phyloP scores from a whole-genome alignment of 1,284 basidiomycete genomes.

The Ganoderma boninense region DNA sequence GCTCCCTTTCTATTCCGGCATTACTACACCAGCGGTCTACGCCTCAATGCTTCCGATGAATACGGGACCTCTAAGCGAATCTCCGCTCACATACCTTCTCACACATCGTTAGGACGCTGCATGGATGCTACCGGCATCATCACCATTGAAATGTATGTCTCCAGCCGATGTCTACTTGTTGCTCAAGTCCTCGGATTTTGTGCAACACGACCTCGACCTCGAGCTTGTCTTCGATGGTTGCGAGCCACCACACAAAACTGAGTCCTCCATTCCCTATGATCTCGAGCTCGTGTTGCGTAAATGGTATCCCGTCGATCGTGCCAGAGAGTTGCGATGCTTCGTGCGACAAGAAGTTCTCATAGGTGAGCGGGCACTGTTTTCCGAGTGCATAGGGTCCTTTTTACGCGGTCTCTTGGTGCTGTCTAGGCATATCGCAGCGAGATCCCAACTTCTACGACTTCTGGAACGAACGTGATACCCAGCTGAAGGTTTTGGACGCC shows the following conservation, averaged over 20 bases:
- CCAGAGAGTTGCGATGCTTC: slow-evolving; percentile 90
- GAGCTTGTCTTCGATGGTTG: slow-evolving; percentile 73
- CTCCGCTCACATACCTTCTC: slow-evolving; percentile 3
- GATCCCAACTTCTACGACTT: slow-evolving; percentile 93
- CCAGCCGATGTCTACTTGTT: slow-evolving; percentile 93
- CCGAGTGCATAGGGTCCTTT: neutral
- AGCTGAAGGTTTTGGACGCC: slow-evolving; percentile 59
- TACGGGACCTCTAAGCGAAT: neutral
- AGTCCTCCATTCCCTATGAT: slow-evolving; percentile 50
- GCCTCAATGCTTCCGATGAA: neutral
- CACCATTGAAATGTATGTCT: slow-evolving; percentile 86
- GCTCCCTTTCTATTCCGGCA: neutral
- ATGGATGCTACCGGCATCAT: slow-evolving; percentile 90
- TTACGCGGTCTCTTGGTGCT: neutral
- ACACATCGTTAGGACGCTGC: slow-evolving; percentile 76
- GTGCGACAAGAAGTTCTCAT: slow-evolving; percentile 75
- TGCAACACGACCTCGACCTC: slow-evolving; percentile 79
- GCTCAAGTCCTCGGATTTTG: slow-evolving; percentile 93
- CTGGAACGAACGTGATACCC: slow-evolving; percentile 70
- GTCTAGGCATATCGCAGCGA: slow-evolving; percentile 87
- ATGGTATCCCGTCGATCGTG: slow-evolving; percentile 88
- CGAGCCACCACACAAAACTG: slow-evolving; percentile 25
- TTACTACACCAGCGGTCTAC: neutral
- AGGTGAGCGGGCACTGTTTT: slow-evolving; percentile 55
- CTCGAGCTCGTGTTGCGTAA: slow-evolving; percentile 93